Base-by-base conservation (phyloP, 306 rosid genomes). In the Acmispon strigosus region DNA sequence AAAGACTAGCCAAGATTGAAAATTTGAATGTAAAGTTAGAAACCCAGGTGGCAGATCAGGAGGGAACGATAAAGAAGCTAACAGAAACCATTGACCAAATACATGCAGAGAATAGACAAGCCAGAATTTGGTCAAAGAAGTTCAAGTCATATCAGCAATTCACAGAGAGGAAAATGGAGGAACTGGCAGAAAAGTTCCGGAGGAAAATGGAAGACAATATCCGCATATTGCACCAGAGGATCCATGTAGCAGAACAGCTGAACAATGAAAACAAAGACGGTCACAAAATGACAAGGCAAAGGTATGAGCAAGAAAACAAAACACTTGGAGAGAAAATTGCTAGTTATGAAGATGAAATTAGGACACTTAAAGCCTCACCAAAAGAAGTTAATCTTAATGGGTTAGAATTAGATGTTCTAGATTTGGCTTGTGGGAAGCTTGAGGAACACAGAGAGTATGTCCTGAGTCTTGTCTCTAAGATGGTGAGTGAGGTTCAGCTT, bases 171-270 rank as follows among this genome's bases (percentile, higher is more conserved):
- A 85, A 79, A 69, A 80, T 85, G 60, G 85, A 80, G 47, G 92
- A 87, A 15, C 34, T 84, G 48, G 89, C 78, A 2, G 74, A 73
- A 14, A 80, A 78, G 63, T 74, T 73, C 55, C 79, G 84, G 10
- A 53, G 24, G 48, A 73, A 79, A 69, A 24, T 84, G 12, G 88
- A 91, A 53, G 86, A 83, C 41, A 74, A 73, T 34, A 70, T 86
- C 16, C 84, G 86, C 12, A 5, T 91, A 32, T 57, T 91, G 53
- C 72, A 68, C 47, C 85, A 58, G 47, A 85, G 92, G 55, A 69
- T 91, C 80, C 78, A 66, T 17, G 83, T 82, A 0, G 79, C 90
- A 18, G 97, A 91, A 68, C 88, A 82, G 39, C 52, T 88, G 54
- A 86, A 85, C 45, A 73, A 29, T 2, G 89, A 91, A 53, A 85